These are phyloP conservation scores for Fusarium euwallaceae DNA, from an alignment of 2,329 filamentous ascomycete genomes.

Conservation along the genomic window DNA sequence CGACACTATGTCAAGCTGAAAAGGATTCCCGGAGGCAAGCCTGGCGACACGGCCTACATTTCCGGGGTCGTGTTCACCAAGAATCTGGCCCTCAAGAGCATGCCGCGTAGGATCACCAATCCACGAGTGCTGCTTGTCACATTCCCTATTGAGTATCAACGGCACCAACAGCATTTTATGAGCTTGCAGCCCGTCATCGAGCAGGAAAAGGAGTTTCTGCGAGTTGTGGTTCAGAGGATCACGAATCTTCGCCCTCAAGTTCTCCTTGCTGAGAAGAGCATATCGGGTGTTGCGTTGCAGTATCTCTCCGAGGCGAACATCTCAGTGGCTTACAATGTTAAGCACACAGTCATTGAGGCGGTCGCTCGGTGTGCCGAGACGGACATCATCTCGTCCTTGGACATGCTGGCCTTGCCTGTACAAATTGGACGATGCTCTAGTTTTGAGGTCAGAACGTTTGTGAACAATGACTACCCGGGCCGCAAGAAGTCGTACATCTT, in stretches of 20 bases:
- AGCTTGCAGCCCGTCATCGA: slow-evolving; percentile 96
- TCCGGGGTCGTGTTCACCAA: slow-evolving; percentile 98
- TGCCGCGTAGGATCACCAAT: slow-evolving; percentile 86
- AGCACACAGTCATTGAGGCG: slow-evolving; percentile 93
- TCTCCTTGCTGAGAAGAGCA: slow-evolving; percentile 90
- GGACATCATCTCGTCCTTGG: slow-evolving; percentile 92
- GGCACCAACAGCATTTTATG: slow-evolving; percentile 92
- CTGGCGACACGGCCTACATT: slow-evolving; percentile 94
- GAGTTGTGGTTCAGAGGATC: slow-evolving; percentile 92
- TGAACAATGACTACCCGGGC: slow-evolving; percentile 79
- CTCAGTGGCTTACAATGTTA: slow-evolving; percentile 96
- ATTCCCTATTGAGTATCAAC: slow-evolving; percentile 95
- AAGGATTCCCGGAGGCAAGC: slow-evolving; percentile 90
- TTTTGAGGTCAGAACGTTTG: slow-evolving; percentile 96
- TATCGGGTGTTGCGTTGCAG: slow-evolving; percentile 90
- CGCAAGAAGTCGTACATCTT: slow-evolving; percentile 96
- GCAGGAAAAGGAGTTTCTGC: slow-evolving; percentile 93
- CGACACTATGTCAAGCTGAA: slow-evolving; percentile 98
- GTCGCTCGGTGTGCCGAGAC: slow-evolving; percentile 94
- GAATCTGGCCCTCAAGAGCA: slow-evolving; percentile 95
- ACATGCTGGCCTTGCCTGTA: slow-evolving; percentile 83
- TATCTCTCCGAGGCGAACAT: slow-evolving; percentile 91
- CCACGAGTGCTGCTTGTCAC: slow-evolving; percentile 93
- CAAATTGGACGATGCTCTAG: slow-evolving; percentile 84
- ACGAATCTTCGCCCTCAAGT: slow-evolving; percentile 86